Conservation (phyloP, 192 early-diverging fungal species). For the Backusella morwellensis region DNA sequence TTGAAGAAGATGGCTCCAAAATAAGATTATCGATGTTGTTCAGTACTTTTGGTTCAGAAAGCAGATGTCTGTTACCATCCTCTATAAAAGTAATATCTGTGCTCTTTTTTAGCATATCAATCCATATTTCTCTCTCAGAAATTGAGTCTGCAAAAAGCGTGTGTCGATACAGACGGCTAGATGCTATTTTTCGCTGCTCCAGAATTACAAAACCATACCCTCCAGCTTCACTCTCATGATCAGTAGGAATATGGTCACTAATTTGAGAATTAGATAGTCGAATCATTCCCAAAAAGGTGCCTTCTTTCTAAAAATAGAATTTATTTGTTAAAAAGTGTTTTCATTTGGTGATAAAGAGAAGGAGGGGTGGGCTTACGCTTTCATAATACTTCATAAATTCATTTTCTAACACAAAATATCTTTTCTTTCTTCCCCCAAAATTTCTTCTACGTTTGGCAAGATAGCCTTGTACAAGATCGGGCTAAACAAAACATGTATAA, state of each 20-base stretch:
- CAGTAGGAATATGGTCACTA: constrained; percentile 42
- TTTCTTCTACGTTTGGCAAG: constrained; percentile 91
- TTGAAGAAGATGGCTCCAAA: constrained; percentile 7
- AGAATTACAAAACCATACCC: constrained; percentile 86
- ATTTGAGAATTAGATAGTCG: constrained; percentile 71
- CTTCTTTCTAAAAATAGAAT: constrained; percentile 51
- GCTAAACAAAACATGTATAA: constrained; percentile 23
- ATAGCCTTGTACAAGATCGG: constrained; percentile 77
- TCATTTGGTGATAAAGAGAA: constrained; percentile 12
- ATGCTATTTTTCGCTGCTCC: constrained; percentile 63
- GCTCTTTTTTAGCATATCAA: constrained; percentile 52
- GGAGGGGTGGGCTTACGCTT: constrained; percentile 37
- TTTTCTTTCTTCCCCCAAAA: constrained; percentile 94
- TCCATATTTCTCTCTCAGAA: constrained; percentile 89
- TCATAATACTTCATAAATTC: constrained; percentile 80
- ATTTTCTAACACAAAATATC: constrained; percentile 77
- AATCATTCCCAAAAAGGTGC: constrained; percentile 68
- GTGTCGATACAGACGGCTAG: constrained; percentile 69
- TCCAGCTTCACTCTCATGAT: neutral
- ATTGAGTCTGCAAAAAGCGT: constrained; percentile 91
- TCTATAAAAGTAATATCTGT: neutral
- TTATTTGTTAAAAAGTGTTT: neutral
- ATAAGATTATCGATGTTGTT: neutral
- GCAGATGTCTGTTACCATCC: constrained; percentile 59
- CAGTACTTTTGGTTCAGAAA: constrained; percentile 46